phyloP scores from a whole-genome alignment of 208 protist species.

The Acanthamoeba healyi region DNA sequence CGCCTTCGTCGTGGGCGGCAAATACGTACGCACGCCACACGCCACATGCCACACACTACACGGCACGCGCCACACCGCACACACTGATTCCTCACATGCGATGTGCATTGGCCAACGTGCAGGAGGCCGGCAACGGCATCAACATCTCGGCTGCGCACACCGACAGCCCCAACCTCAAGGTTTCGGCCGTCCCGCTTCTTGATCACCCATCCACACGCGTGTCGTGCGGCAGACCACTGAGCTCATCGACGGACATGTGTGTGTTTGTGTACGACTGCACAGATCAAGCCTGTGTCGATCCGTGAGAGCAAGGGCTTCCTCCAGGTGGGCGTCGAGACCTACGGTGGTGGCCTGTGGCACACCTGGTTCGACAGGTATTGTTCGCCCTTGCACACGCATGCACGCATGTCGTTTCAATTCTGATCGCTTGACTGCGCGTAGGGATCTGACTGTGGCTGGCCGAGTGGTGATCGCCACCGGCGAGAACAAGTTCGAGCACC shows the following conservation, averaged over 20 bases:
- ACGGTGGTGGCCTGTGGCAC: constrained; percentile 93
- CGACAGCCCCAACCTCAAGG: constrained; percentile 95
- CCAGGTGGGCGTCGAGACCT: constrained; percentile 89
- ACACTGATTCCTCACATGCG: neutral
- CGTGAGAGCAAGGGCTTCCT: constrained; percentile 85
- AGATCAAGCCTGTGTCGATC: constrained; percentile 79
- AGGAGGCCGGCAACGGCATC: constrained; percentile 90
- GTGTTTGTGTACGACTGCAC: no score
- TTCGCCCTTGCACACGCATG: neutral
- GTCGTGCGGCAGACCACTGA: no score
- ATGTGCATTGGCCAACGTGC: neutral
- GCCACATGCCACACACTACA: no score
- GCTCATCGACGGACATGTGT: no score
- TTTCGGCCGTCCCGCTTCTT: no score
- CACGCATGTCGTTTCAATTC: neutral
- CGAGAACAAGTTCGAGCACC: constrained; percentile 78
- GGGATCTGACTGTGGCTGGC: constrained; percentile 90
- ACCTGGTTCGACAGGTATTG: constrained; percentile 92
- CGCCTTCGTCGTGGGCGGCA: constrained; percentile 96
- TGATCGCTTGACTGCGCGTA: neutral
- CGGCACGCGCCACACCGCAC: neutral
- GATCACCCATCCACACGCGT: no score
- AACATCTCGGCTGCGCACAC: constrained; percentile 98
- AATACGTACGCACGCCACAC: constrained; percentile 87
- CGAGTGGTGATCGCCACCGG: constrained; percentile 85